Conservation (phyloP, 2,329 filamentous ascomycete species). For the Sclerotinia nivalis region DNA sequence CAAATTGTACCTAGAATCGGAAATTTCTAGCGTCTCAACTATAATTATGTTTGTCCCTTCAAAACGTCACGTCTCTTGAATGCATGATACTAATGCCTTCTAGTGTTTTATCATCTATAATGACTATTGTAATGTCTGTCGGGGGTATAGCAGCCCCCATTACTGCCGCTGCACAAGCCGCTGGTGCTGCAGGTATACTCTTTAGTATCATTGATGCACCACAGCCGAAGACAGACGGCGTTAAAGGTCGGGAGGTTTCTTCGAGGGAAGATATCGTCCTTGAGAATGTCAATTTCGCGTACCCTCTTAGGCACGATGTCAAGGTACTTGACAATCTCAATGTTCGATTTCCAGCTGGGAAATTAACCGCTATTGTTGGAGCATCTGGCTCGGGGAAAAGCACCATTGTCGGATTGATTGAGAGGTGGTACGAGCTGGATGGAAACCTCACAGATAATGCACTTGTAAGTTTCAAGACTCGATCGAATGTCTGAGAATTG, state of each 20-base stretch:
- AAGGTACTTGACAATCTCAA: conserved; percentile 62
- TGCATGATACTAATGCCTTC: conserved; percentile 39
- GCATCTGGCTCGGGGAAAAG: conserved; percentile 73
- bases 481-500: background rate
- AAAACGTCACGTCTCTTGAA: background rate
- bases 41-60: conserved; percentile 53
- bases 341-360: conserved; percentile 60
- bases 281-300: conserved; percentile 68
- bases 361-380: conserved; percentile 73
- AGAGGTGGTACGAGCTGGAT: conserved; percentile 69
- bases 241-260: conserved; percentile 52
- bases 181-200: conserved; percentile 43
- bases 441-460: conserved; percentile 39
- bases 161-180: conserved; percentile 49
- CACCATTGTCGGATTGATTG: conserved; percentile 69
- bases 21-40: conserved; percentile 51
- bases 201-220: conserved; percentile 43
- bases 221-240: conserved; percentile 44
- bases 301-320: conserved; percentile 65
- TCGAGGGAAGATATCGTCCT: conserved; percentile 59
- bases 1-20: conserved; percentile 48
- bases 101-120: conserved; percentile 44
- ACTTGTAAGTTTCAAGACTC: conserved; percentile 26
- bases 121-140: conserved; percentile 50
- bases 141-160: conserved; percentile 59